phyloP scores from a whole-genome alignment of 2,329 filamentous ascomycete genomes.

The Epichloe festucae region DNA sequence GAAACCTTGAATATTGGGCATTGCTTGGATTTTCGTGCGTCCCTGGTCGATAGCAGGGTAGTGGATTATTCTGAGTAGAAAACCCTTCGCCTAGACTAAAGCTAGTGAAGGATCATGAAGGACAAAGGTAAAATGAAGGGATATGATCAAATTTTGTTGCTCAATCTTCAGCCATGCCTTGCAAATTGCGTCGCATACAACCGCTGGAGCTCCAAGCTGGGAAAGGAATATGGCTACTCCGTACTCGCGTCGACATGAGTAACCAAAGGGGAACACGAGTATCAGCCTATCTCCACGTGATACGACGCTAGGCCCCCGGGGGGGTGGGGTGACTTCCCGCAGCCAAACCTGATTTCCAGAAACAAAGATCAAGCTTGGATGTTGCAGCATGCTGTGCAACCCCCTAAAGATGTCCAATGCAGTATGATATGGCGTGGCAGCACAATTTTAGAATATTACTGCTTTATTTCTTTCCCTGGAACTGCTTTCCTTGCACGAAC shows the following conservation, averaged over 20 bases:
- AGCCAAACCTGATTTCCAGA: too few species aligned
- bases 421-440: too few species aligned
- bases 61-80: neutral
- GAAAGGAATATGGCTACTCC: neutral
- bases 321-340: neutral
- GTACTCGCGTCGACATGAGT: neutral
- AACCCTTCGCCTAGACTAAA: neutral
- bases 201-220: neutral
- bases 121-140: neutral
- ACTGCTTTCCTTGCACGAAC: too few species aligned
- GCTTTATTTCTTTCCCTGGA: too few species aligned
- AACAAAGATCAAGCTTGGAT: too few species aligned
- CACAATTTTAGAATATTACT: too few species aligned
- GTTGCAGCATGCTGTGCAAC: too few species aligned
- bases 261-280: neutral
- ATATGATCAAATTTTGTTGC: neutral
- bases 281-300: conserved; percentile 1
- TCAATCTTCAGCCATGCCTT: neutral
- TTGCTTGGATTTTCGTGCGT: neutral
- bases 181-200: neutral
- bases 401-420: too few species aligned
- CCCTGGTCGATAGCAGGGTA: neutral
- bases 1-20: conserved; percentile 31
- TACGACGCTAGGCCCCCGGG: neutral
- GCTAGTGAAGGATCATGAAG: too few species aligned